These are phyloP conservation scores for Chlamydomonas sp. DNA, from an alignment of 139 green algal species.

Conservation along the genomic window DNA sequence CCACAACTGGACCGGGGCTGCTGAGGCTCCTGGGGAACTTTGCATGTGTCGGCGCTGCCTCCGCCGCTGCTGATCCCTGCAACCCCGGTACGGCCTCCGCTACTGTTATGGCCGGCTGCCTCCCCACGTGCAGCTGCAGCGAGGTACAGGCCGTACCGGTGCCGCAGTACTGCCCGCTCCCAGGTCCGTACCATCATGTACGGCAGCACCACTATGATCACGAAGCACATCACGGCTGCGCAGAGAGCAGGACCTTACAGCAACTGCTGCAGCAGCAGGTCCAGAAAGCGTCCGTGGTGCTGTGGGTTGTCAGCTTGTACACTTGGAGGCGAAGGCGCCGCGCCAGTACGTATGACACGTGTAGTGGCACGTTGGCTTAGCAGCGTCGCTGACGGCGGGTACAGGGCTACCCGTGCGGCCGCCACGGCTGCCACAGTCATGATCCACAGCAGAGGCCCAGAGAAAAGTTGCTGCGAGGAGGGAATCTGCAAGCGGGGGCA, in stretches of 20 bases:
- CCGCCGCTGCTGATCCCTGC: no score
- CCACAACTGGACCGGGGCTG: no score
- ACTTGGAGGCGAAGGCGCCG: neutral
- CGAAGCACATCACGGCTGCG: neutral
- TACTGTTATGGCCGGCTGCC: no score
- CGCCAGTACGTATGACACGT: neutral
- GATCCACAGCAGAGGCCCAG: neutral
- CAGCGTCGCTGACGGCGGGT: no score
- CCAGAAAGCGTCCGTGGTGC: neutral
- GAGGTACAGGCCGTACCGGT: neutral
- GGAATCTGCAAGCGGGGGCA: neutral
- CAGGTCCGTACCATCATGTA: neutral
- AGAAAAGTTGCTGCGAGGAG: neutral
- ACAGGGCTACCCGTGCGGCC: no score
- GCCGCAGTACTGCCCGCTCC: neutral
- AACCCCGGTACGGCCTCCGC: neutral
- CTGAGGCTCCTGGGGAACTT: no score
- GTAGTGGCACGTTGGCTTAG: no score
- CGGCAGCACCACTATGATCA: neutral
- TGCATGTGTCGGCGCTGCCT: no score
- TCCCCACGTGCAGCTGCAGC: no score
- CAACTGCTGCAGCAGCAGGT: neutral
- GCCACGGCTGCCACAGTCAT: neutral
- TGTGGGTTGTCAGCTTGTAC: neutral
- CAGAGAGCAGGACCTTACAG: no score